Conservation (phyloP, 2,329 filamentous ascomycete genomes). For the Diaporthe citriasiana region DNA sequence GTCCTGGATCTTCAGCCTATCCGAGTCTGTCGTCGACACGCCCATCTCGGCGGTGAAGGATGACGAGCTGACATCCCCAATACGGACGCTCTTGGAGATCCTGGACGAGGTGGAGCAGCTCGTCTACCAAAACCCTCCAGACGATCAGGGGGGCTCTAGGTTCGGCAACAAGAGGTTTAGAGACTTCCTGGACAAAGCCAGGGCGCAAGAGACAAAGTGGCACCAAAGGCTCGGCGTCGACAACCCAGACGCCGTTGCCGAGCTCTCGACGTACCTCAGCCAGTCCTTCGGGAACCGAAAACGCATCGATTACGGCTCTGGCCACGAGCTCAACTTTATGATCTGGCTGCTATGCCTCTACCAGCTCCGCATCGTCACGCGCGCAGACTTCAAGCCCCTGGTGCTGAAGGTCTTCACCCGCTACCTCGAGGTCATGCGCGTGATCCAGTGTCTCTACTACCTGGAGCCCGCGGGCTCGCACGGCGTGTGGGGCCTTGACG, state of each 20-base stretch:
- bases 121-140: slow-evolving; percentile 78
- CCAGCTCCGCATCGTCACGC: slow-evolving; percentile 76
- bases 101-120: slow-evolving; percentile 78
- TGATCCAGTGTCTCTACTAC: slow-evolving; percentile 92
- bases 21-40: slow-evolving; percentile 82
- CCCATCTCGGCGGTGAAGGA: slow-evolving; percentile 74
- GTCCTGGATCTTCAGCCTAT: slow-evolving; percentile 88
- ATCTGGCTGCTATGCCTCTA: slow-evolving; percentile 97
- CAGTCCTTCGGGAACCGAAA: slow-evolving; percentile 88
- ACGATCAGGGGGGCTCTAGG: slow-evolving; percentile 88
- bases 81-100: slow-evolving; percentile 77
- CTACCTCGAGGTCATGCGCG: slow-evolving; percentile 90
- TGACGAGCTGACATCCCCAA: slow-evolving; percentile 68
- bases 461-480: slow-evolving; percentile 97
- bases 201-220: slow-evolving; percentile 71
- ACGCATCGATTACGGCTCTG: slow-evolving; percentile 96
- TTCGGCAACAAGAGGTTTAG: slow-evolving; percentile 97
- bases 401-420: slow-evolving; percentile 84
- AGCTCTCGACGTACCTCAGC: slow-evolving; percentile 84
- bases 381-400: slow-evolving; percentile 78
- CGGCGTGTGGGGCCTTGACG: slow-evolving; percentile 97
- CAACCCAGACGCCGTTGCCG: slow-evolving; percentile 69
- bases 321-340: slow-evolving; percentile 97
- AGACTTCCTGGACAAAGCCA: slow-evolving; percentile 80
- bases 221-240: slow-evolving; percentile 72